These are phyloP conservation scores for Anthracocystis panici-leucophaei DNA, from an alignment of 1,284 basidiomycete species.

Conservation along the genomic window DNA sequence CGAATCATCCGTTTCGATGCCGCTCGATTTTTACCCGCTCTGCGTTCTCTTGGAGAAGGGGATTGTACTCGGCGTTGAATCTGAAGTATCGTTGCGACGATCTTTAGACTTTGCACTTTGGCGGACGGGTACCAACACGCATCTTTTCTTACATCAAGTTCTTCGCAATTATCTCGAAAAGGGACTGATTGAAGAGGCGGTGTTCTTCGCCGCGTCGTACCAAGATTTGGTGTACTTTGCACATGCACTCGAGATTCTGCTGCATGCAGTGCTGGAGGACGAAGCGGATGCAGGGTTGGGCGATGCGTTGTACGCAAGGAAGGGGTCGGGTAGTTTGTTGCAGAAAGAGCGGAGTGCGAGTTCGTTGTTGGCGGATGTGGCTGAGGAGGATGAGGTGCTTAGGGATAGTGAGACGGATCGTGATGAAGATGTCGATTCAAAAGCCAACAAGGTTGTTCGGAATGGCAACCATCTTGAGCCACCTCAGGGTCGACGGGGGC, in stretches of 20 bases:
- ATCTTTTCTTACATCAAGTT: slow-evolving; percentile 93
- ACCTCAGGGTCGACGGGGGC: slow-evolving; percentile 1
- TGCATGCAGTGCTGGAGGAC: slow-evolving; percentile 94
- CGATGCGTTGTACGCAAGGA: slow-evolving; percentile 35
- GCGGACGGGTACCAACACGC: slow-evolving; percentile 90
- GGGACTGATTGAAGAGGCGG: slow-evolving; percentile 73
- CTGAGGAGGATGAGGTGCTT: slow-evolving; percentile 25
- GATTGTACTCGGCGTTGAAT: slow-evolving; percentile 94
- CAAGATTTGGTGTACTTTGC: slow-evolving; percentile 90
- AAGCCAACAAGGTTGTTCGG: background rate
- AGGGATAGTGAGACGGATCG: background rate
- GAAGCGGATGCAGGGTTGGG: slow-evolving; percentile 74
- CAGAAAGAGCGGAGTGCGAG: slow-evolving; percentile 41
- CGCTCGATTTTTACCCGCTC: slow-evolving; percentile 92
- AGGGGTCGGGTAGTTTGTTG: slow-evolving; percentile 37
- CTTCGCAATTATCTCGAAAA: slow-evolving; percentile 81
- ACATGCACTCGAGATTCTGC: slow-evolving; percentile 91
- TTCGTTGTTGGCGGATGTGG: slow-evolving; percentile 47
- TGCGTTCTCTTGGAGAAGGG: slow-evolving; percentile 98
- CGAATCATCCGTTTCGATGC: slow-evolving; percentile 90
- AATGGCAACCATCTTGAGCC: slow-evolving; percentile 23
- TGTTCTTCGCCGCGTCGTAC: slow-evolving; percentile 87
- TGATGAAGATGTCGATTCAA: background rate
- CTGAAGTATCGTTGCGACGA: slow-evolving; percentile 81
- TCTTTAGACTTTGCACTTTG: slow-evolving; percentile 92